Base-by-base conservation (phyloP, 805 yeast species). In the Candida michaelii region DNA sequence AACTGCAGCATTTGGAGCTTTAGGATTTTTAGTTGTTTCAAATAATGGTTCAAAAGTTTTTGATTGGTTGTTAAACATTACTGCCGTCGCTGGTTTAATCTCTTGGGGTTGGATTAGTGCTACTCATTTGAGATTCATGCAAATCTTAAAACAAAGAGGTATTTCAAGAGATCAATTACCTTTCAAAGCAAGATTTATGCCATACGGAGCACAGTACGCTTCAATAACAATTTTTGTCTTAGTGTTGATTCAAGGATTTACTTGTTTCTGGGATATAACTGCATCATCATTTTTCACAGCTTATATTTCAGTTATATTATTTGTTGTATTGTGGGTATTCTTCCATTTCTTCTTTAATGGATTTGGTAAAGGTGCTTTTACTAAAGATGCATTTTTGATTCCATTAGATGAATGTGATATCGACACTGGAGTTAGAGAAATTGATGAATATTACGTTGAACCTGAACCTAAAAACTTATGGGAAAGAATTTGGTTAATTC, bases 21-120 rank as follows among this genome's bases (percentile, higher is more conserved):
- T 85, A 43, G 88, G 82, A 2, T 83, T 76, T 66, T 63, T 85
- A 64, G 78, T 78, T 14, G 65, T 65, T 31, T 73, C 83, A 5
- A 59, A 65, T 15, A 66, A 74, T 43, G 85, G 85, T 44, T 56
- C 59, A 30, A 70, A 74, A 3, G 89, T 82, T 23, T 85, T 85
- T 66, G 66, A 75, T 55, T 85, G 90, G 90, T 69, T 85, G 45
- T 65, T 83, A 51, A 83, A 83, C 60, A 83, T 85, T 52, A 77
- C 87, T n/a, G 85, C 86, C 21, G 83, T 83, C 37, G 82, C 89
- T 9, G 90, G 90, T 45, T 72, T 84, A 50, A 80, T 83, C 51
- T 74, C 86, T 13, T 83, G 90, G 90, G 74, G 80, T 37, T 76
- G 79, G 58, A 83, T 84, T 47, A 72, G 82, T 21, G 61, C 76